phyloP scores from a whole-genome alignment of 2,329 filamentous ascomycete genomes.

The Neophaeococcomyces aloes region DNA sequence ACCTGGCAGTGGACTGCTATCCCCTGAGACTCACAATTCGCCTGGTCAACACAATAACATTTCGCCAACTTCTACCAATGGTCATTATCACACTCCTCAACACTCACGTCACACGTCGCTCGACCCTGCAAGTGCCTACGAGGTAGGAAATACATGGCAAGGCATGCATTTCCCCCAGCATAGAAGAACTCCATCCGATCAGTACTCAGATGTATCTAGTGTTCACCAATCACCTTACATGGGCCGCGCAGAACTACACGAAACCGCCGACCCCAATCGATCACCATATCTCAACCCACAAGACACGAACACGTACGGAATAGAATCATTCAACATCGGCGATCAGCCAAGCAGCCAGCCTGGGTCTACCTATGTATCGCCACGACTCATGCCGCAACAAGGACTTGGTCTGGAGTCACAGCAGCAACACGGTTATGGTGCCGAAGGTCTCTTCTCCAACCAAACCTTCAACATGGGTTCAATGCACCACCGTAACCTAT shows the following conservation, averaged over 20 bases:
- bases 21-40: slow-evolving; percentile 44
- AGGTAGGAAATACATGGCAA: slow-evolving; percentile 43
- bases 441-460: slow-evolving; percentile 53
- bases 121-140: slow-evolving; percentile 48
- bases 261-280: slow-evolving; percentile 56
- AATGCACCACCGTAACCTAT: slow-evolving; percentile 40
- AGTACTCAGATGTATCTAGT: slow-evolving; percentile 74
- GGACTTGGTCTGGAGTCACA: neutral
- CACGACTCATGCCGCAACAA: slow-evolving; percentile 53
- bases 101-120: slow-evolving; percentile 52
- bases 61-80: slow-evolving; percentile 46
- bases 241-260: slow-evolving; percentile 66
- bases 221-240: slow-evolving; percentile 75
- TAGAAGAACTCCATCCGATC: slow-evolving; percentile 76
- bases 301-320: slow-evolving; percentile 66
- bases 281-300: slow-evolving; percentile 70
- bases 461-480: slow-evolving; percentile 48
- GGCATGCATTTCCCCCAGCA: slow-evolving; percentile 63
- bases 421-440: neutral
- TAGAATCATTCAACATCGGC: slow-evolving; percentile 70
- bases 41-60: slow-evolving; percentile 35
- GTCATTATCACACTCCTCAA: slow-evolving; percentile 41
- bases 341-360: slow-evolving; percentile 45
- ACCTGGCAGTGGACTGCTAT: slow-evolving; percentile 41
- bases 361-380: slow-evolving; percentile 61